phyloP scores from a whole-genome alignment of 768 basidiomycete species.

The Inosperma sp. region DNA sequence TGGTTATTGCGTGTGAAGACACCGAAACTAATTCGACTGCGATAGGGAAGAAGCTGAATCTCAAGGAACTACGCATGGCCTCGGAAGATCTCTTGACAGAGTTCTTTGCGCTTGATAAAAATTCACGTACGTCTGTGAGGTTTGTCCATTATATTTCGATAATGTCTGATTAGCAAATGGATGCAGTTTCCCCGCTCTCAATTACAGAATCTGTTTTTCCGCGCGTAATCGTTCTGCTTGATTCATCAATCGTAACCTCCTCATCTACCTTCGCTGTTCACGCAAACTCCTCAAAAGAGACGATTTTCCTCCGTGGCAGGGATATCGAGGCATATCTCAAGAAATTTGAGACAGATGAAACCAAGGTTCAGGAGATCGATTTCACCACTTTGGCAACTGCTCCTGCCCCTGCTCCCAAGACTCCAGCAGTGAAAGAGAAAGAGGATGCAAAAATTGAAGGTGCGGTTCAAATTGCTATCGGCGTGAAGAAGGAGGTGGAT shows the following conservation, averaged over 20 bases:
- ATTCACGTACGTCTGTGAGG: conserved; percentile 61
- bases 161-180: not conserved
- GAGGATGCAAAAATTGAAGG: conserved; percentile 78
- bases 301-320: conserved; percentile 73
- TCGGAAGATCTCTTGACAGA: conserved; percentile 81
- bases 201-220: conserved; percentile 62
- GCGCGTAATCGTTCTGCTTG: conserved; percentile 70
- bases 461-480: conserved; percentile 87
- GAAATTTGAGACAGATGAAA: conserved; percentile 60
- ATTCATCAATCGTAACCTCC: conserved; percentile 70
- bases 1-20: conserved; percentile 80
- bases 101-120: conserved; percentile 80
- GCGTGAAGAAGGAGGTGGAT: conserved; percentile 93
- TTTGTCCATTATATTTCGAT: not conserved
- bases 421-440: conserved; percentile 50
- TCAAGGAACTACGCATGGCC: conserved; percentile 87
- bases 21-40: conserved; percentile 78
- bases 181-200: conserved; percentile 75
- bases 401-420: conserved; percentile 33
- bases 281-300: conserved; percentile 62
- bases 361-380: conserved; percentile 70
- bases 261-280: conserved; percentile 70
- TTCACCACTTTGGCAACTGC: conserved; percentile 52
- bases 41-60: conserved; percentile 71
- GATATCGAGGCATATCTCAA: conserved; percentile 72